Base-by-base conservation (phyloP, 1,139 yeast genomes). In the Debaryomycetaceae sp. region DNA sequence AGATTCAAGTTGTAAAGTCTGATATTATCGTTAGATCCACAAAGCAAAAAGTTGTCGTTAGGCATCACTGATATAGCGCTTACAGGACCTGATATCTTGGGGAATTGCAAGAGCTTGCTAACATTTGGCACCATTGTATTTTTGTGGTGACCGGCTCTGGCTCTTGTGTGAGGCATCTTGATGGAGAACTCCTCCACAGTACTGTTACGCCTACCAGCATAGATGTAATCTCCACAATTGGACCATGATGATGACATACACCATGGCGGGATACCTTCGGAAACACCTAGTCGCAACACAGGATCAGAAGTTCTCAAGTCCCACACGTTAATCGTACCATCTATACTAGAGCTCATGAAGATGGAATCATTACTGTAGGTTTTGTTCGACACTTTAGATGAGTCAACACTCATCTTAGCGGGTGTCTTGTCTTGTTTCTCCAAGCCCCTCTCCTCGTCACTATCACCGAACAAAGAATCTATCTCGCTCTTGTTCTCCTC, bases 171-270 rank as follows among this genome's bases (percentile, higher is more conserved):
- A 1, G 86, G 81, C 76, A 78, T 80, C 41, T 84, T 79, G 13
- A 93, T 58, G 39, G 90, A 89, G 49, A 83, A 84, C 61, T 89
- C 96, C 54, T 93, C 98, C 5, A 91, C 90, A 0, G 85, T 76
- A 39, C 95, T 85, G 61, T 91, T 93, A 61, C 99, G 78, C 51
- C 99, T 77, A 1, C 99, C 99, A 4, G 84, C 90, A 57, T 76
- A 93, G 11, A 91, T 76, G 40, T 71, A 74, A 47, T 87, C 84
- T 6, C 99, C 99, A 56, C 85, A 84, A 45, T 75, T 73, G 5
- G 96, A 85, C 98, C 98, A 95, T 43, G 89, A 80, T 0, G 96
- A 83, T n/a, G 89, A 79, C 78, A 87, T 84, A 64, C 96, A 86
- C 98, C 98, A 93, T 0, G 99, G 99, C 1, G 98, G 97, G 0